Percentiles rank a stretch among this genome's conserved stretches.
Evolutionary conservation across 164 flowering plant species (phyloP).

Genomic region (grape (Vitis vinifera)): DNA sequence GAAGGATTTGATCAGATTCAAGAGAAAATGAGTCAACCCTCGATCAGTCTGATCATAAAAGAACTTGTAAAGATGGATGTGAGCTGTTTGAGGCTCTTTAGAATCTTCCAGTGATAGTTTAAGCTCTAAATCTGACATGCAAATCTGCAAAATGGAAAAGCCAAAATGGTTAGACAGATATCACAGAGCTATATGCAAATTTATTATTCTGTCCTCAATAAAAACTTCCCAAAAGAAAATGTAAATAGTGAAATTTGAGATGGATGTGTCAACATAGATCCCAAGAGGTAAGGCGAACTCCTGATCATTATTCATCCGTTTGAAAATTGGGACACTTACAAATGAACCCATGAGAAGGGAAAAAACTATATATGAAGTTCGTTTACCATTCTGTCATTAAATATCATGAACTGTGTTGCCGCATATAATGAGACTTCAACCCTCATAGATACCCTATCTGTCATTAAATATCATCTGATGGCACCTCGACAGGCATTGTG

Average conservation of each 20-base stretch:
- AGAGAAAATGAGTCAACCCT: constrained; percentile 86
- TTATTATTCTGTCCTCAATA: no score
- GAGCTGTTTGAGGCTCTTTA: constrained; percentile 81
- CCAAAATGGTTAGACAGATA: no score
- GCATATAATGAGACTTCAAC: constrained; percentile 36
- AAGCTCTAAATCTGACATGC: constrained; percentile 80
- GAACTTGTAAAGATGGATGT: constrained; percentile 86
- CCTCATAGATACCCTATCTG: constrained; percentile 88
- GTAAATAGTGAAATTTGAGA: background rate
- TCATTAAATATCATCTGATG: constrained; percentile 63
- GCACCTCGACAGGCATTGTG: constrained; percentile 82
- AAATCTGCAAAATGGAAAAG: constrained; percentile 52
- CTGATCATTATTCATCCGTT: no score
- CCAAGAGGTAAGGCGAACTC: no score
- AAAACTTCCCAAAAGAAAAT: no score
- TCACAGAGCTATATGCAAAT: no score
- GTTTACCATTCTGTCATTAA: constrained; percentile 56
- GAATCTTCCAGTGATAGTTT: constrained; percentile 66
- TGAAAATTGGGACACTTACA: no score
- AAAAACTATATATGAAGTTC: background rate
- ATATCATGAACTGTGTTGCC: constrained; percentile 47
- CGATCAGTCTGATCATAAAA: constrained; percentile 97
- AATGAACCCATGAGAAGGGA: background rate
- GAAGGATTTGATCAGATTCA: constrained; percentile 68
- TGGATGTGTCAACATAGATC: background rate